Evolutionary conservation across 768 basidiomycete genomes (phyloP).

Genomic region (Psilocybe cyanescens): DNA sequence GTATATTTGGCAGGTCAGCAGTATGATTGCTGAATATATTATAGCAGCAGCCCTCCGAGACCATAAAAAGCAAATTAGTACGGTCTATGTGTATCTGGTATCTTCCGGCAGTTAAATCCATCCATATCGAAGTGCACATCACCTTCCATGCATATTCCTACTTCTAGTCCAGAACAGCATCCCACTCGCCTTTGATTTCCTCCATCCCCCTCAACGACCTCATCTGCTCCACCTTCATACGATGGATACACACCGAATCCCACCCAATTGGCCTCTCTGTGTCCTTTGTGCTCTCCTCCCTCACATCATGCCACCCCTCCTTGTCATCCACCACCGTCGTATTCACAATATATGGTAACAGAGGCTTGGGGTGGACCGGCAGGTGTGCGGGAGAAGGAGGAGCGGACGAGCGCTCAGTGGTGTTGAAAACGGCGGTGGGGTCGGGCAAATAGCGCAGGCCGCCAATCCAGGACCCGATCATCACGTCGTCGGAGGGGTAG

Average conservation of each 20-base stretch:
- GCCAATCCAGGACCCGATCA: slow-evolving; percentile 6
- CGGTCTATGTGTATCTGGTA: too few species aligned
- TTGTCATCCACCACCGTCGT: not conserved
- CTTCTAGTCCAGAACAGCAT: not conserved
- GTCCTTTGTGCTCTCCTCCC: not conserved
- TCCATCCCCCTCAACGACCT: slow-evolving; percentile 3
- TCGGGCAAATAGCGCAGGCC: not conserved
- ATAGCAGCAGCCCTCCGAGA: too few species aligned
- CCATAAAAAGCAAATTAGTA: too few species aligned
- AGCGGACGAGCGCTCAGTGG: not conserved
- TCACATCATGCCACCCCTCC: slow-evolving; percentile 3
- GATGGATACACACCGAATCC: slow-evolving; percentile 7
- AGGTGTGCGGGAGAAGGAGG: not conserved
- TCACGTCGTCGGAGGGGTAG: slow-evolving; percentile 9
- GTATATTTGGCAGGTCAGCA: too few species aligned
- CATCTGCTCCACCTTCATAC: slow-evolving; percentile 1
- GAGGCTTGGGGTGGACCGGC: not conserved
- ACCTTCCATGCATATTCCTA: too few species aligned
- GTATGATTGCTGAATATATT: too few species aligned
- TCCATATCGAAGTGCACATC: too few species aligned
- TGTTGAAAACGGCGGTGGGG: not conserved
- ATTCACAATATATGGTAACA: not conserved
- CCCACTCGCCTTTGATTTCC: slow-evolving; percentile 3
- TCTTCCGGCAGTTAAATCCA: too few species aligned
- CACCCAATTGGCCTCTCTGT: not conserved